Percentiles rank a stretch among this genome's conserved stretches.
Conservation (phyloP, 768 basidiomycete species). For the Lactifluus piperatus region DNA sequence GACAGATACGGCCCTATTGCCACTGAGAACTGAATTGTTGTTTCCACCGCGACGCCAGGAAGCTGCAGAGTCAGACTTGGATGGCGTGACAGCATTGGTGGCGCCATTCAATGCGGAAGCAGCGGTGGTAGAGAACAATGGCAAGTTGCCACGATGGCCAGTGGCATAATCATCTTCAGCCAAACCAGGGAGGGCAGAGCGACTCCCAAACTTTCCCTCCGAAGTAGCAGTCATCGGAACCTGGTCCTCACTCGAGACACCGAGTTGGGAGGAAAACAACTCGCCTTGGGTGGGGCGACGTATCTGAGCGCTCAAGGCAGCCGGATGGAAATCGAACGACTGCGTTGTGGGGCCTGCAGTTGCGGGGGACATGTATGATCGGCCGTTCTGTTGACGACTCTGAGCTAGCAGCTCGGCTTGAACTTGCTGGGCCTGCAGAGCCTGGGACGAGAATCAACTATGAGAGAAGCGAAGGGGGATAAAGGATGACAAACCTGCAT, state of each 20-base stretch:
- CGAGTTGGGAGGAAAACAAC: constrained; percentile 51
- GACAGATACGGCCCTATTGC: constrained; percentile 47
- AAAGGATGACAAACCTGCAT: constrained; percentile 51
- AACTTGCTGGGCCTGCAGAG: constrained; percentile 65
- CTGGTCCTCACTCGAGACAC: constrained; percentile 45
- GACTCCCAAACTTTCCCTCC: constrained; percentile 68
- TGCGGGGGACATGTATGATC: constrained; percentile 49
- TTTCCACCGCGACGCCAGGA: constrained; percentile 73
- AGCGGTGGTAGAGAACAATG: constrained; percentile 46
- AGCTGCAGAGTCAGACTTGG: constrained; percentile 70
- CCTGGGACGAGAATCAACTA: constrained; percentile 30
- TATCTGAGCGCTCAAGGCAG: constrained; percentile 44
- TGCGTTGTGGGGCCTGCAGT: constrained; percentile 63
- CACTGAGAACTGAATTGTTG: constrained; percentile 63
- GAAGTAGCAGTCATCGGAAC: constrained; percentile 77
- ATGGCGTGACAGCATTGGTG: constrained; percentile 36
- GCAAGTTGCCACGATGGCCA: constrained; percentile 15
- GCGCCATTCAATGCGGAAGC: constrained; percentile 41
- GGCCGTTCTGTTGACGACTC: constrained; percentile 45
- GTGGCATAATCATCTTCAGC: constrained; percentile 32
- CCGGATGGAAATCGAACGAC: constrained; percentile 57
- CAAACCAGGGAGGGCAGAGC: constrained; percentile 38
- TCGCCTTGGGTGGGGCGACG: constrained; percentile 67
- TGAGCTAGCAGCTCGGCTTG: constrained; percentile 64
- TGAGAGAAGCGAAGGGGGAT: constrained; percentile 9